Evolutionary conservation across 139 green algal species (phyloP), one percentile per base, ranked within the genome.

Genomic region (Chlamydomonas schloesseri): DNA sequence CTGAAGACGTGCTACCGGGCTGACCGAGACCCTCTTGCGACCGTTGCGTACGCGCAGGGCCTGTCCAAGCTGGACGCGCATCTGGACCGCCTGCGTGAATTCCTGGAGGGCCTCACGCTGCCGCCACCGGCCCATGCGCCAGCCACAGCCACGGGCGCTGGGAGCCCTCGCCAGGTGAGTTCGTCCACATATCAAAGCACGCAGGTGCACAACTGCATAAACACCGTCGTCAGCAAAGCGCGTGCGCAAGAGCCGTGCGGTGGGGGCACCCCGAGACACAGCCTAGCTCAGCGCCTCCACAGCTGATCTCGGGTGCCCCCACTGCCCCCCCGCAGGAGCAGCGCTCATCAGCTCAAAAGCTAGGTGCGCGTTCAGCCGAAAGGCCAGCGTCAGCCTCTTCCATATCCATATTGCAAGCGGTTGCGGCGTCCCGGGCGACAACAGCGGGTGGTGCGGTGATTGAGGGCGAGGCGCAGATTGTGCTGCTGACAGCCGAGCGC

Each of bases 271-370:
- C 73, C 55, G 73, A n/a, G 55, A 23, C 21, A 10, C 55, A 64
- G 55, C 55, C 6, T 2, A 26, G 18, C 55, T 31, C 26, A 33
- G 62, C 62, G 13, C 26, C 28, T 34, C 26, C 62, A 29, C 31
- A 31, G 73, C 73, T 81, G 73, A 81, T 68, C 73, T 81, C 42
- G 73, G 73, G 73, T 81, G 73, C 53, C 73, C 73, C 73, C 73
- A 33, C 73, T 81, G 73, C 73, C 73, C 73, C n/a, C 50, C 31
- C 31, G 73, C 73, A 81, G 73, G 73, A 81, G 18, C 73, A 81
- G 53, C 73, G 50, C 20, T 18, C 20, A 29, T 9, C 53, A 68
- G 53, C 50, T 17, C 53, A 47, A 68, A 81, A 21, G 21, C n/a
- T 50, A 50, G 42, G 18, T 20, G 15, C 46, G 72, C n/a, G 72